These are phyloP conservation scores for Hura crepitans DNA, from an alignment of 441 rosid species.

Conservation along the genomic window DNA sequence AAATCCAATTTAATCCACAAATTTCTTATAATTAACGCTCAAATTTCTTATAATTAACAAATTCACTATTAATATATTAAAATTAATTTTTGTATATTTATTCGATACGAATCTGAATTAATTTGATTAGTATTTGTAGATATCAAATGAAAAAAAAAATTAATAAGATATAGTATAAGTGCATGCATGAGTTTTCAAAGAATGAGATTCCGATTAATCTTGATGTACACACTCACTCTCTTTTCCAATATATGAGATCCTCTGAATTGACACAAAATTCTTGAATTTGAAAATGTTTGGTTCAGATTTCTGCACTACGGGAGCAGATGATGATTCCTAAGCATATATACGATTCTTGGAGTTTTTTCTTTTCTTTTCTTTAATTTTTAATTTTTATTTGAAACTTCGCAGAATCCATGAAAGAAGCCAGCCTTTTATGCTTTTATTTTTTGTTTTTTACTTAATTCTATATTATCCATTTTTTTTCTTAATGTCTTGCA, in stretches of 20 bases:
- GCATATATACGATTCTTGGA: conserved; percentile 30
- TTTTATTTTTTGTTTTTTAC: too few relatives aligned
- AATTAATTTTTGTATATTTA: background rate
- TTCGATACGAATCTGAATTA: background rate
- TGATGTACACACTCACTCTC: conserved; percentile 7
- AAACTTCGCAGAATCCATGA: background rate
- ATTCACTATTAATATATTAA: too few relatives aligned
- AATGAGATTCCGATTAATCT: conserved; percentile 34
- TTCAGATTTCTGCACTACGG: conserved; percentile 25
- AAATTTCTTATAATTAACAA: too few relatives aligned
- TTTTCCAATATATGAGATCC: background rate
- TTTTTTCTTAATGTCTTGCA: too few relatives aligned
- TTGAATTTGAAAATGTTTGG: conserved; percentile 5
- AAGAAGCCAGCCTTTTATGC: too few relatives aligned
- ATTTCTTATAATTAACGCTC: background rate
- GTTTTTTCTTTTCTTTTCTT: background rate
- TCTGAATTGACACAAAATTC: background rate
- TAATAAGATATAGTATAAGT: too few relatives aligned
- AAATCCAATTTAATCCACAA: background rate
- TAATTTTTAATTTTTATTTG: background rate
- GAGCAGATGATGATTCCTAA: conserved; percentile 18
- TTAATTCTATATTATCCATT: too few relatives aligned
- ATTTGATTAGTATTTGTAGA: background rate
- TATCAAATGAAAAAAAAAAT: too few relatives aligned
- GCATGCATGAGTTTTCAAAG: conserved; percentile 17